Evolutionary conservation across 805 yeast genomes (phyloP).

Genomic region (Komagataella ulmi): DNA sequence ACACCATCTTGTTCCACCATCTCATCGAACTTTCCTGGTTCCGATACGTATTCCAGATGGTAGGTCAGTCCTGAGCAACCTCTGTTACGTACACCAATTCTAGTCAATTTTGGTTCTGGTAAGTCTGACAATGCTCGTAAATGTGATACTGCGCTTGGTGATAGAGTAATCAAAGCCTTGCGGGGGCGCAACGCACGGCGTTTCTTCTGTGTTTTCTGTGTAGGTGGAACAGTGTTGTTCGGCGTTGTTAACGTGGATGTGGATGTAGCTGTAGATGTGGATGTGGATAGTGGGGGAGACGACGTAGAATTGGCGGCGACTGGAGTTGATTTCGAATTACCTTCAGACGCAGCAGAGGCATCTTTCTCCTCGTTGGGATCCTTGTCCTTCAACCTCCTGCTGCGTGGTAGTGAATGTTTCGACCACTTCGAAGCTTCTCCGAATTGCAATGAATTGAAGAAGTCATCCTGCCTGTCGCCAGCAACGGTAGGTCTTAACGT

Average conservation of each 20-base stretch:
- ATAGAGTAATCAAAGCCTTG: constrained; percentile 76
- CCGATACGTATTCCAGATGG: constrained; percentile 77
- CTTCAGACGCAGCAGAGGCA: neutral
- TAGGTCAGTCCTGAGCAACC: constrained; percentile 96
- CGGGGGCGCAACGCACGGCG: constrained; percentile 72
- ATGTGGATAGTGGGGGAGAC: neutral
- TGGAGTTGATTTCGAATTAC: neutral
- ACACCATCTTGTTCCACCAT: constrained; percentile 88
- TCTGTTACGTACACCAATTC: constrained; percentile 90
- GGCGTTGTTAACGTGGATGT: neutral
- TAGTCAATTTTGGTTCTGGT: constrained; percentile 80
- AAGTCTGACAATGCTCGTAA: constrained; percentile 51
- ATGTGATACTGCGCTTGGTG: constrained; percentile 67
- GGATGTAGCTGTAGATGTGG: neutral
- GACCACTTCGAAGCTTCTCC: constrained; percentile 5
- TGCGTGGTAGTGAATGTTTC: constrained; percentile 6
- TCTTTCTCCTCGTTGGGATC: neutral
- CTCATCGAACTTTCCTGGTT: constrained; percentile 94
- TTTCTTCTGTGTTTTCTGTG: constrained; percentile 9
- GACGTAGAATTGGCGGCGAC: neutral
- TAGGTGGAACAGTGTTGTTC: neutral
- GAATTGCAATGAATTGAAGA: neutral
- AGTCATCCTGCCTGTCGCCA: neutral
- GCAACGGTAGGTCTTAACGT: neutral
- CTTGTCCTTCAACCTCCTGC: constrained; percentile 4